phyloP scores from a whole-genome alignment of 2,329 filamentous ascomycete genomes.

The Diaporthe destruens region DNA sequence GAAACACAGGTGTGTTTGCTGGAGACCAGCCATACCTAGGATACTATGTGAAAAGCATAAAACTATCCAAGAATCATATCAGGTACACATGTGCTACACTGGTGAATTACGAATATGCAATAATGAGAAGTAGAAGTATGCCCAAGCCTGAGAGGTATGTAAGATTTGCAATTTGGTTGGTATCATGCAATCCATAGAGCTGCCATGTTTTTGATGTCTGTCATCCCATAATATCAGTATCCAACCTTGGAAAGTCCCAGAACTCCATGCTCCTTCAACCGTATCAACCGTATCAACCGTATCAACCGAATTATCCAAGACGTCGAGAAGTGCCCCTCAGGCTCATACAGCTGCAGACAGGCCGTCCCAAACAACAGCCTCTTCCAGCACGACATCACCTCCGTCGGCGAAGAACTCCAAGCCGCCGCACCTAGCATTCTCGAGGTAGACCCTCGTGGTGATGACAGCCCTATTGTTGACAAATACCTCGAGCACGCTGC shows the following conservation, averaged over 20 bases:
- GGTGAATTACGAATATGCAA: not conserved
- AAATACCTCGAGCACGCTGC: constrained; percentile 59
- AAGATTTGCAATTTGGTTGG: constrained; percentile 12
- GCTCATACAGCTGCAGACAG: constrained; percentile 1
- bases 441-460: constrained; percentile 54
- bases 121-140: not conserved
- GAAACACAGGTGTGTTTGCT: not conserved
- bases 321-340: no score
- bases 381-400: constrained; percentile 10
- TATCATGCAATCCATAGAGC: constrained; percentile 19
- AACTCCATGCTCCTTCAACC: not conserved
- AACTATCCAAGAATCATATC: no score
- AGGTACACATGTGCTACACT: not conserved
- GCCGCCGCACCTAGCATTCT: constrained; percentile 38
- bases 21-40: not conserved
- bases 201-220: not conserved
- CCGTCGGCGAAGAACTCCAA: constrained; percentile 47
- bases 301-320: no score
- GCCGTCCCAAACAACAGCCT: constrained; percentile 34
- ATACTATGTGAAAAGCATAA: no score
- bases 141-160: not conserved
- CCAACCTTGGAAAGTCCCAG: constrained; percentile 1
- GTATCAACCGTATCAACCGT: not conserved
- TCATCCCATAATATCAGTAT: not conserved
- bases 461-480: constrained; percentile 58